These are phyloP conservation scores for Calycina herbarum DNA, from an alignment of 2,329 filamentous ascomycete species.

Conservation along the genomic window DNA sequence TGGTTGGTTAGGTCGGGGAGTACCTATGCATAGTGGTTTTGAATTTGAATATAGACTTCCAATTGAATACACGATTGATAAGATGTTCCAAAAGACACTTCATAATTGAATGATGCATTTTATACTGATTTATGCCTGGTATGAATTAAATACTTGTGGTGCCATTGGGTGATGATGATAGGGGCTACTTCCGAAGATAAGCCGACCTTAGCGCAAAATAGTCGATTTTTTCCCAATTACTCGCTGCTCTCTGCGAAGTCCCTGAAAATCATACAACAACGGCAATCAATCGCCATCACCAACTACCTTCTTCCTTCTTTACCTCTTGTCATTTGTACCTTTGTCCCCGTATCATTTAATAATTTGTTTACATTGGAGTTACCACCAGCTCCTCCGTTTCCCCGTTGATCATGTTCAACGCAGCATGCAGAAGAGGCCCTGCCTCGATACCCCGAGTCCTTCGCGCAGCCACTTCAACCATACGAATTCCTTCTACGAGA, in stretches of 20 bases:
- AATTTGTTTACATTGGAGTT: conserved; percentile 16
- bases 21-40: not conserved
- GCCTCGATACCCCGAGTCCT: conserved; percentile 36
- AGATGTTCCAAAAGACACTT: not conserved
- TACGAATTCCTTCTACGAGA: conserved; percentile 31
- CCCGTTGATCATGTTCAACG: conserved; percentile 34
- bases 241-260: not conserved
- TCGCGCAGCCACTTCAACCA: conserved; percentile 27
- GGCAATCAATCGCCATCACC: conserved; percentile 12
- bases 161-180: not conserved
- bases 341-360: conserved; percentile 19
- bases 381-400: conserved; percentile 8
- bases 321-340: conserved; percentile 17
- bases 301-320: conserved; percentile 13
- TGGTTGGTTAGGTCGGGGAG: conserved; percentile 7
- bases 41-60: not conserved
- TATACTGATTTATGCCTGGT: too few relatives aligned
- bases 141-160: too few relatives aligned
- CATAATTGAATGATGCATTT: not conserved
- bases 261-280: not conserved
- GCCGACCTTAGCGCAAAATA: not conserved
- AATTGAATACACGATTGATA: not conserved
- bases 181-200: not conserved
- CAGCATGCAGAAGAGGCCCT: conserved; percentile 36
- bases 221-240: not conserved